Percentiles rank a stretch among this genome's conserved stretches.
phyloP scores from a whole-genome alignment of 495 filamentous ascomycete species.

The Extremus antarcticus region DNA sequence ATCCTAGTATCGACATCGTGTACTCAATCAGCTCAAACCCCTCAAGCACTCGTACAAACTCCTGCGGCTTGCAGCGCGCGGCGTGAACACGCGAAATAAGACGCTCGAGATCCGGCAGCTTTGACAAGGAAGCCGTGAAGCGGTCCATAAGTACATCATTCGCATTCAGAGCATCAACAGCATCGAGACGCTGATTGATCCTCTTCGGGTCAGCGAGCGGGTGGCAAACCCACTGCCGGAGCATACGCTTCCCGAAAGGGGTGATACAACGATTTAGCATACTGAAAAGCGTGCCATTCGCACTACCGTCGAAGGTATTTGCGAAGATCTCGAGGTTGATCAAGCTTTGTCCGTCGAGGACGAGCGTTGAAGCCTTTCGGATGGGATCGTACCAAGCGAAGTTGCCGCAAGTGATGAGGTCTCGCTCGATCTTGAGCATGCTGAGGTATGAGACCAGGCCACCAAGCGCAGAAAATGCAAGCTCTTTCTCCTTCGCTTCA shows the following conservation, averaged over 20 bases:
- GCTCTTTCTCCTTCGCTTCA: conserved; percentile 64
- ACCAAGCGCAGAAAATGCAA: conserved; percentile 87
- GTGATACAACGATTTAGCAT: conserved; percentile 92
- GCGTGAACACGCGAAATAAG: conserved; percentile 93
- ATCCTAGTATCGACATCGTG: conserved; percentile 65
- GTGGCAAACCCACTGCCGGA: conserved; percentile 96
- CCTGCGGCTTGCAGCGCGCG: conserved; percentile 70
- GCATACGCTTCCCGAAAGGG: conserved; percentile 92
- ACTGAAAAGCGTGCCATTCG: conserved; percentile 76
- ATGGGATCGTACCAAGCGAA: conserved; percentile 92
- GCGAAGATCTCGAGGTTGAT: conserved; percentile 96
- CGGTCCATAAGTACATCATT: conserved; percentile 66
- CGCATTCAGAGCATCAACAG: conserved; percentile 83
- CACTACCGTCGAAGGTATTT: conserved; percentile 80
- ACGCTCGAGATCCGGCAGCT: conserved; percentile 89
- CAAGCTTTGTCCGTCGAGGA: conserved; percentile 90
- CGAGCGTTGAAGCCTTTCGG: conserved; percentile 79
- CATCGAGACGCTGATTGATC: conserved; percentile 93
- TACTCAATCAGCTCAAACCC: conserved; percentile 97
- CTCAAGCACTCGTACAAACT: conserved; percentile 89
- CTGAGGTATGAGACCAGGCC: conserved; percentile 80
- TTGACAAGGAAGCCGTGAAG: conserved; percentile 73
- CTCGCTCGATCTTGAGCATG: conserved; percentile 73
- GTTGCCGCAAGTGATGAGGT: conserved; percentile 79
- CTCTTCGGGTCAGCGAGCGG: conserved; percentile 73